phyloP scores from a whole-genome alignment of 306 rosid genomes.

The Quercus glauca region DNA sequence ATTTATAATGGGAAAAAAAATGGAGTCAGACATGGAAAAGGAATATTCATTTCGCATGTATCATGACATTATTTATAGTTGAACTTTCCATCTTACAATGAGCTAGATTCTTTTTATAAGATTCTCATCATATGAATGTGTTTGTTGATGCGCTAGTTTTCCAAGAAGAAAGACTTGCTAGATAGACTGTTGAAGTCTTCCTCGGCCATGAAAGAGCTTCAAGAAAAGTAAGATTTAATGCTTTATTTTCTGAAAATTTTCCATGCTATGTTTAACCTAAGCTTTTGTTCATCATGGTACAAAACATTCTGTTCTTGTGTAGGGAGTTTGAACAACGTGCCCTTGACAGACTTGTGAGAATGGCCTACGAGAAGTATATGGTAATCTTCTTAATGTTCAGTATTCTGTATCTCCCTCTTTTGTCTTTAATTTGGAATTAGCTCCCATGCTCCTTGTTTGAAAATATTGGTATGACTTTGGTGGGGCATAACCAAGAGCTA shows the following conservation, averaged over 20 bases:
- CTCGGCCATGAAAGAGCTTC: constrained; percentile 53
- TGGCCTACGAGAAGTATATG: constrained; percentile 84
- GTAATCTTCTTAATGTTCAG: constrained; percentile 45
- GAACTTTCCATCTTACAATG: neutral
- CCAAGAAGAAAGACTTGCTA: constrained; percentile 64
- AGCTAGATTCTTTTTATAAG: constrained; percentile 7
- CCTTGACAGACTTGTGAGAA: constrained; percentile 70
- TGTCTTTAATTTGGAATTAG: constrained; percentile 13
- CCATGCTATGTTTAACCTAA: constrained; percentile 11
- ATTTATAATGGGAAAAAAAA: neutral
- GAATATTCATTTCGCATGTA: neutral
- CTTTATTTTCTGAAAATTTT: constrained; percentile 28
- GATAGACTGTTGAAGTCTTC: constrained; percentile 60
- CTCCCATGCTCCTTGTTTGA: neutral
- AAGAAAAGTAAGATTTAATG: constrained; percentile 57
- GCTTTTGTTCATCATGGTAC: constrained; percentile 21
- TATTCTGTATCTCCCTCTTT: constrained; percentile 1
- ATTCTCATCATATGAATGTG: constrained; percentile 15
- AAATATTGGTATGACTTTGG: neutral
- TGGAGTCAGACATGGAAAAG: neutral
- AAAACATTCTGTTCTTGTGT: constrained; percentile 22
- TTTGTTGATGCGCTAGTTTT: constrained; percentile 50
- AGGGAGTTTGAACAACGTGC: constrained; percentile 87
- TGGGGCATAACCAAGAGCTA: neutral
- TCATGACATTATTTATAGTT: neutral